Percentiles rank a stretch among this genome's conserved stretches.
phyloP scores from a whole-genome alignment of 2,329 filamentous ascomycete genomes.

The Clathrospora elynae region DNA sequence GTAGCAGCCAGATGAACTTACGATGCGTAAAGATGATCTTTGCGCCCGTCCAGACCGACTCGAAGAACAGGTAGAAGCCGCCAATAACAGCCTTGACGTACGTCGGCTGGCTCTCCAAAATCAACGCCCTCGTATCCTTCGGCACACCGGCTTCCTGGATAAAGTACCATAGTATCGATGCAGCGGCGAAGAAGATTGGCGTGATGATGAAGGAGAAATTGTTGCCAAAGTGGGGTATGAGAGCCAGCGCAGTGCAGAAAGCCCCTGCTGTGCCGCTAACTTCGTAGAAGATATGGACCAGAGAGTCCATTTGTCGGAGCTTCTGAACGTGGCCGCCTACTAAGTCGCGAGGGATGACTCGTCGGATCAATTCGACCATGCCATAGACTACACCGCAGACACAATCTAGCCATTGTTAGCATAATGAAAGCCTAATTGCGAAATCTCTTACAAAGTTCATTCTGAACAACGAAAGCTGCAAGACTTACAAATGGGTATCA shows the following conservation, averaged over 20 bases:
- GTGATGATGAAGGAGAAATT: conserved; percentile 60
- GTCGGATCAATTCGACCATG: conserved; percentile 59
- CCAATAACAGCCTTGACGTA: conserved; percentile 49
- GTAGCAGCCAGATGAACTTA: conserved; percentile 58
- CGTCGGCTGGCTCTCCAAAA: conserved; percentile 35
- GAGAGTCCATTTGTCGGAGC: conserved; percentile 54
- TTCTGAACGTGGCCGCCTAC: conserved; percentile 59
- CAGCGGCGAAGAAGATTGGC: conserved; percentile 54
- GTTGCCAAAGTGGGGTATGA: conserved; percentile 58
- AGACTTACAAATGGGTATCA: conserved; percentile 55
- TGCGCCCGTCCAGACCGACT: conserved; percentile 55
- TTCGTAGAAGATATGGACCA: conserved; percentile 57
- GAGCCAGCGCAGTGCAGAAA: conserved; percentile 55
- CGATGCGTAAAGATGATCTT: conserved; percentile 55
- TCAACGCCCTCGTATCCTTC: conserved; percentile 24
- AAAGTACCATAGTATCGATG: conserved; percentile 55
- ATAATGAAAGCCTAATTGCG: not conserved
- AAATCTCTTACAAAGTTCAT: not conserved
- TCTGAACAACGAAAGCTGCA: not conserved
- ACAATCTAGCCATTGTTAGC: conserved; percentile 26
- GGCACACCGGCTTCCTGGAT: conserved; percentile 50
- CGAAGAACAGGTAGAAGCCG: conserved; percentile 53
- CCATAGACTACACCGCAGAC: conserved; percentile 44
- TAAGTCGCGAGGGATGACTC: conserved; percentile 58
- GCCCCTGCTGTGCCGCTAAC: conserved; percentile 56